Base-by-base conservation (phyloP, 2,329 filamentous ascomycete genomes). In the Cordyceps javanica region DNA sequence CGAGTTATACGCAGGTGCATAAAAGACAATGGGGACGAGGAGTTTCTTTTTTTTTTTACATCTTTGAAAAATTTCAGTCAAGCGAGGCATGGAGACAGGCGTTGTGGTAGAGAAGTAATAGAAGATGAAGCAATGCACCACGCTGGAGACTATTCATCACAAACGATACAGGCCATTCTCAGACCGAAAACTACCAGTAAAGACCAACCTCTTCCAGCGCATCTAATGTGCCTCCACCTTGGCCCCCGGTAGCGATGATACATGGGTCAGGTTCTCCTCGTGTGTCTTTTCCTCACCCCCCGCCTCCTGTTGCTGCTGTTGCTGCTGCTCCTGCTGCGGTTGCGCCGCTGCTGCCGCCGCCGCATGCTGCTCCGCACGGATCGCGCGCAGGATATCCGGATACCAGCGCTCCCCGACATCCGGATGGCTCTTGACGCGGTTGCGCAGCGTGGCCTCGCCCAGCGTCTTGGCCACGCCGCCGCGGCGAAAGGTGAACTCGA, bases 381-480 rank as follows among this genome's bases (percentile, higher is more conserved):
- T 82, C 60, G 77, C 76, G 60, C 71, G 72, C 62, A 85, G 66
- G 21, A 86, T 80, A 44, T 88, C 83, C 3, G 86, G 86, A 68
- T 88, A 90, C 84, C 90, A 95, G 65, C 85, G 77, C 77, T 92
- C 88, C 2, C 89, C 90, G 1, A 96, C 91, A 70, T 95, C 91
- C 3, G 87, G 88, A 73, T 96, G 91, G 63, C 88, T 91, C 79
- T 92, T 94, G 64, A 95, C 80, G 14, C 91, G 76, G 72, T 95
- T 96, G 73, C 89, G 81, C 68, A 96, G 73, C 59, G 90, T 95
- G 11, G 90, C 91, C 76, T 95, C 90, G 5, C 91, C 90, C 9
- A 95, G 73, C 63, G 82, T 86, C 68, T 81, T 84, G 16, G 84
- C 82, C 67, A 78, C 82, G 57, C 83, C 78, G 16, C 89, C 89